phyloP scores from a whole-genome alignment of 192 early-diverging fungal species.

The Ambispora gerdemannii region DNA sequence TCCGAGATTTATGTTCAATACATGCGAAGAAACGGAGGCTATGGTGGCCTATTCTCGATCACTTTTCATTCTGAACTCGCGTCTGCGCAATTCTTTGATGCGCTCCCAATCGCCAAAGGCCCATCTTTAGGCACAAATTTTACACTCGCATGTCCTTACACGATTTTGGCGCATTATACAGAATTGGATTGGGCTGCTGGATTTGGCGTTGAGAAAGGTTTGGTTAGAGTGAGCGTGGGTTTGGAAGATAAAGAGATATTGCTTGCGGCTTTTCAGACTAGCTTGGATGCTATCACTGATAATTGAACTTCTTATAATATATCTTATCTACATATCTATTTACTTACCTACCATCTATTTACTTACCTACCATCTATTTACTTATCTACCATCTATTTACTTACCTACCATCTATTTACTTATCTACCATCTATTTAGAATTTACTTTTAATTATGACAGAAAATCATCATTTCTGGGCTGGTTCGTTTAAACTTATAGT shows the following conservation, averaged over 20 bases:
- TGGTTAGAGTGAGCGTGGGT: conserved; percentile 89
- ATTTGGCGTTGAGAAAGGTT: conserved; percentile 69
- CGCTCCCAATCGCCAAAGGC: conserved; percentile 80
- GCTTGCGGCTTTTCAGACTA: conserved; percentile 66
- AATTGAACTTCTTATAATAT: no score
- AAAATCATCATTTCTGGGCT: no score
- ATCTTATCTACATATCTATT: no score
- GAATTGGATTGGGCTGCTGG: conserved; percentile 91
- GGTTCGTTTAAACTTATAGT: no score
- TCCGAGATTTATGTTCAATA: conserved; percentile 65
- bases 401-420: not conserved
- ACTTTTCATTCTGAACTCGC: conserved; percentile 56
- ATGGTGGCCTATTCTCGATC: conserved; percentile 86
- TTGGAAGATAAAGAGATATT: conserved; percentile 72
- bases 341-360: no score
- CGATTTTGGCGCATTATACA: conserved; percentile 90
- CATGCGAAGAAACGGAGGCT: conserved; percentile 65
- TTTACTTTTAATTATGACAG: no score
- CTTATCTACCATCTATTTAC: not conserved
- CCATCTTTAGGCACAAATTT: conserved; percentile 97
- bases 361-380: not conserved
- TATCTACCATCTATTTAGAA: no score
- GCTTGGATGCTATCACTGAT: conserved; percentile 58
- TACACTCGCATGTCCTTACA: conserved; percentile 91
- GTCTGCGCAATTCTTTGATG: conserved; percentile 74